These are phyloP conservation scores for Dentipellis fragilis DNA, from an alignment of 768 basidiomycete genomes.

Conservation along the genomic window DNA sequence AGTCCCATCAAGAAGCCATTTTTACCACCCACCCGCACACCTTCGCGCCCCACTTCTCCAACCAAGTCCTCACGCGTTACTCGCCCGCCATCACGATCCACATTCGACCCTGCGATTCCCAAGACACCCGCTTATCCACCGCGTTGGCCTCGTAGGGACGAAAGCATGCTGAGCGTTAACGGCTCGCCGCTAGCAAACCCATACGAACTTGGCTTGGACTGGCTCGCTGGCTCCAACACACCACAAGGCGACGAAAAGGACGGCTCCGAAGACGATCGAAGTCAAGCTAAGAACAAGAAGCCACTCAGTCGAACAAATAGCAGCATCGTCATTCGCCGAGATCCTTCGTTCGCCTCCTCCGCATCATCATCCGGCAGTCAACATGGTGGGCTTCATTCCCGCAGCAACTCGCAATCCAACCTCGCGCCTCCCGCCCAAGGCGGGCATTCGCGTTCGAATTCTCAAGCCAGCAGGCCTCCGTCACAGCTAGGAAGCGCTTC, in stretches of 20 bases:
- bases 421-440: not conserved
- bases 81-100: conserved; percentile 45
- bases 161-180: conserved; percentile 72
- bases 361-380: conserved; percentile 12
- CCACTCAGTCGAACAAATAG: conserved; percentile 30
- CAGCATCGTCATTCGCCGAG: conserved; percentile 51
- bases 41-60: conserved; percentile 41
- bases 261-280: conserved; percentile 16
- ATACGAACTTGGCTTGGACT: conserved; percentile 52
- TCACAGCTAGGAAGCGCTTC: conserved; percentile 1
- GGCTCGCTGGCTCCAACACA: conserved; percentile 50
- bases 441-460: conserved; percentile 16
- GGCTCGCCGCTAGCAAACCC: conserved; percentile 79
- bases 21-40: conserved; percentile 9
- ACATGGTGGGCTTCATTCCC: conserved; percentile 6
- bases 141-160: conserved; percentile 63
- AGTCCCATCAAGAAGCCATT: conserved; percentile 24
- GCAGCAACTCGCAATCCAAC: conserved; percentile 23
- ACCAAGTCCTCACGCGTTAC: conserved; percentile 25
- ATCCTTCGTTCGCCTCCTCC: conserved; percentile 32
- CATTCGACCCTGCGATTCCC: conserved; percentile 63
- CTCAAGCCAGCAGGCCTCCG: conserved; percentile 6
- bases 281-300: conserved; percentile 11
- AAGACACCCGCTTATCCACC: conserved; percentile 50
- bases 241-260: conserved; percentile 27